phyloP scores from a whole-genome alignment of 164 flowering plant species.

The Saururus chinensis region DNA sequence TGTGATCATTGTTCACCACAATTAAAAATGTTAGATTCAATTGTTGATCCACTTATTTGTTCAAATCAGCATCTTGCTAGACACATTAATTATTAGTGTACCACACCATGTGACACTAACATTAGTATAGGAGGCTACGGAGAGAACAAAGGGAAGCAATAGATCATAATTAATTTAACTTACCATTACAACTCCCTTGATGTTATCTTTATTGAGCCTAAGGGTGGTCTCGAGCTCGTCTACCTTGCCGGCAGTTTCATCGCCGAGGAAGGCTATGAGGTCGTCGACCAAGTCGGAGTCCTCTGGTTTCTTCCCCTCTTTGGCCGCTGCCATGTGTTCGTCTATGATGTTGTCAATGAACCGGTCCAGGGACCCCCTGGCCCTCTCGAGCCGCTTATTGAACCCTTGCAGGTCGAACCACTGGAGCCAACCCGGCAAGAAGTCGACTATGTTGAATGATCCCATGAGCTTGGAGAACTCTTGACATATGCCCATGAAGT shows the following conservation, averaged over 20 bases:
- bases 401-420: constrained; percentile 59
- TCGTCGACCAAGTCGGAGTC: constrained; percentile 73
- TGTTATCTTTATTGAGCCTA: constrained; percentile 51
- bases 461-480: constrained; percentile 79
- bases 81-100: too few relatives aligned
- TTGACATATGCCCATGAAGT: constrained; percentile 52
- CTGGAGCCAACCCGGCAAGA: constrained; percentile 47
- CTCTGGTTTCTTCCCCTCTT: constrained; percentile 1
- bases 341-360: constrained; percentile 66
- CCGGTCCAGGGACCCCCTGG: constrained; percentile 42
- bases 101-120: too few relatives aligned
- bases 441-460: constrained; percentile 65
- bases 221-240: constrained; percentile 36
- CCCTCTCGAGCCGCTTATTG: constrained; percentile 28
- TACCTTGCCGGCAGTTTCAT: constrained; percentile 19
- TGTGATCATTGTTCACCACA: constrained; percentile 5
- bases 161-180: not conserved
- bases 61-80: too few relatives aligned
- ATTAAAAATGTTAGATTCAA: too few relatives aligned
- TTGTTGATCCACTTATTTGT: too few relatives aligned
- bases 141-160: not conserved
- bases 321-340: constrained; percentile 37
- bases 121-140: not conserved
- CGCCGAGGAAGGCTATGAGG: constrained; percentile 45
- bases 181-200: constrained; percentile 89